Percentiles rank a stretch among this genome's conserved stretches.
Evolutionary conservation across 1,284 basidiomycete genomes (phyloP).

Genomic region (Hypsizygus ulmarius): DNA sequence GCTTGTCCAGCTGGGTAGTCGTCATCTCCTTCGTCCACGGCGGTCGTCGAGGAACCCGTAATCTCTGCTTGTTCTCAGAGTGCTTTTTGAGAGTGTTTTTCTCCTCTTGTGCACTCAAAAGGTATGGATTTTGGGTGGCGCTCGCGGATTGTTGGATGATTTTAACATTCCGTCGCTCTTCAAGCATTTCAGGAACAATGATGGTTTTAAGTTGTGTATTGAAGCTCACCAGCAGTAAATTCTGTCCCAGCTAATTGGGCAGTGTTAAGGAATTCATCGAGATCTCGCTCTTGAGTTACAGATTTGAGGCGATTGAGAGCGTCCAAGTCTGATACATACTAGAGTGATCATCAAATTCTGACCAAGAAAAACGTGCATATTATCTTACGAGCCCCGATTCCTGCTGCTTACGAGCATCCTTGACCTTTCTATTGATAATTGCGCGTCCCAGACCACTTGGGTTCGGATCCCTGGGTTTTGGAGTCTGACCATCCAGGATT

Average conservation of each 20-base stretch:
- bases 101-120: slow-evolving; percentile 86
- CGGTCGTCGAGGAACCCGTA: slow-evolving; percentile 85
- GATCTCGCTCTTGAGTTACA: slow-evolving; percentile 93
- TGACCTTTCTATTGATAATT: slow-evolving; percentile 85
- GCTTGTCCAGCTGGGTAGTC: slow-evolving; percentile 74
- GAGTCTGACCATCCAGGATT: slow-evolving; percentile 30
- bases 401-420: slow-evolving; percentile 72
- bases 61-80: slow-evolving; percentile 63
- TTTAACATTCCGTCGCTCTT: slow-evolving; percentile 90
- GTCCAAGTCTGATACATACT: slow-evolving; percentile 83
- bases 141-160: slow-evolving; percentile 73
- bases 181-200: slow-evolving; percentile 8
- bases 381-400: slow-evolving; percentile 74
- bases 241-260: slow-evolving; percentile 94
- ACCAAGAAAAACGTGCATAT: background rate
- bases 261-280: slow-evolving; percentile 96
- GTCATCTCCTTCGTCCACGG: slow-evolving; percentile 83
- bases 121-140: slow-evolving; percentile 78
- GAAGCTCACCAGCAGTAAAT: slow-evolving; percentile 85
- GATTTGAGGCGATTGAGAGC: slow-evolving; percentile 76
- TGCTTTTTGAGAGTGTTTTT: slow-evolving; percentile 72
- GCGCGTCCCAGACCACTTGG: slow-evolving; percentile 84
- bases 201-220: slow-evolving; percentile 2
- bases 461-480: slow-evolving; percentile 56
- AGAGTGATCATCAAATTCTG: background rate